These are phyloP conservation scores for Aphanomyces cochlioides DNA, from an alignment of 352 stramenopile species.

Conservation along the genomic window DNA sequence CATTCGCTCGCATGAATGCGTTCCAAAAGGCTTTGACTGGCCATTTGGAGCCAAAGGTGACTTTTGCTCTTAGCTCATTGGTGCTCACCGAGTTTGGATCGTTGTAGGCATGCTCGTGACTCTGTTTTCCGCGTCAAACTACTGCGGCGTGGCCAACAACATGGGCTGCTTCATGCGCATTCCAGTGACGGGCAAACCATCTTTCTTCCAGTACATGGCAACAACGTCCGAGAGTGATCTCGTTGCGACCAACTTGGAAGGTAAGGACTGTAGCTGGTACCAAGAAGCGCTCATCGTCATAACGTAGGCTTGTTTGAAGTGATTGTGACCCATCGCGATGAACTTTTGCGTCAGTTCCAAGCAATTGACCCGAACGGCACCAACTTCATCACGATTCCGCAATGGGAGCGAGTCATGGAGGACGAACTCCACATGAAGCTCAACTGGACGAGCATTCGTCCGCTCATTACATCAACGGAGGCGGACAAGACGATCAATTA, in stretches of 20 bases:
- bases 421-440: conserved; percentile 71
- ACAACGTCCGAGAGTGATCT: conserved; percentile 74
- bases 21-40: conserved; percentile 76
- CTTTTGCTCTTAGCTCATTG: neutral
- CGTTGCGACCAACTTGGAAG: conserved; percentile 75
- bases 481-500: conserved; percentile 65
- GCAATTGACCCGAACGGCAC: conserved; percentile 44
- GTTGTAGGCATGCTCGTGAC: conserved; percentile 69
- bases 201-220: conserved; percentile 87
- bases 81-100: neutral
- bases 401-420: conserved; percentile 69
- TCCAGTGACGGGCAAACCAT: conserved; percentile 64
- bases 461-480: conserved; percentile 66
- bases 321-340: conserved; percentile 69
- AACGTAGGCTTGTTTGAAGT: conserved; percentile 56
- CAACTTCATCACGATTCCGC: conserved; percentile 44
- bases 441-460: conserved; percentile 72
- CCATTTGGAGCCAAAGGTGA: conserved; percentile 63
- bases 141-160: conserved; percentile 82
- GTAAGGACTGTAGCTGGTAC: neutral
- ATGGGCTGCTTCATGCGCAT: conserved; percentile 83
- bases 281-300: neutral
- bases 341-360: conserved; percentile 61
- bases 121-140: conserved; percentile 84
- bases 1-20: conserved; percentile 82